phyloP scores from a whole-genome alignment of 345 rosid genomes.

The Linum tenue region DNA sequence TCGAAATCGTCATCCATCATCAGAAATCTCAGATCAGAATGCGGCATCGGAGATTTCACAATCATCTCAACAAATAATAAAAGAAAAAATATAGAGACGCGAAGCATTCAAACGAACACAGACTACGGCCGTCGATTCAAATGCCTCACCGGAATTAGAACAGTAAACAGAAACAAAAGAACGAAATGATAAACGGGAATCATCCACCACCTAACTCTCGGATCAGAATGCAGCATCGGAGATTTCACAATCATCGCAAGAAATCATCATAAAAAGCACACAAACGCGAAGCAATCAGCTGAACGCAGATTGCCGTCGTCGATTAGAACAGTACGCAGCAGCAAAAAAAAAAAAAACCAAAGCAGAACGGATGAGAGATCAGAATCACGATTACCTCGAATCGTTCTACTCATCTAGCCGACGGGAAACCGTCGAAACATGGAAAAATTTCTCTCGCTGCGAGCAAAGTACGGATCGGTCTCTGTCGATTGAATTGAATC shows the following conservation, averaged over 20 bases:
- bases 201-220: not conserved
- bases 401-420: slow-evolving; percentile 7
- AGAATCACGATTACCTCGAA: not conserved
- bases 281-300: no score
- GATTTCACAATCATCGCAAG: no score
- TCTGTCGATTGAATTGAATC: not conserved
- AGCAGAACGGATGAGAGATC: not conserved
- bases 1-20: not conserved
- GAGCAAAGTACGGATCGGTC: not conserved
- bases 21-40: not conserved
- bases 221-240: no score
- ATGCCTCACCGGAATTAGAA: not conserved
- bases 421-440: not conserved
- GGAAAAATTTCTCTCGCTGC: not conserved
- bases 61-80: no score
- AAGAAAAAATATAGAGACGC: no score
- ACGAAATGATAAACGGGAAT: no score
- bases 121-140: not conserved
- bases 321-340: not conserved
- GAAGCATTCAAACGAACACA: no score
- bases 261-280: no score
- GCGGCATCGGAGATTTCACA: no score
- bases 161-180: no score
- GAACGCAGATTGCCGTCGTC: no score
- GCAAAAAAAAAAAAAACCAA: not conserved